Base-by-base conservation (phyloP, 2,329 filamentous ascomycete genomes). In the Dothistroma septosporum region DNA sequence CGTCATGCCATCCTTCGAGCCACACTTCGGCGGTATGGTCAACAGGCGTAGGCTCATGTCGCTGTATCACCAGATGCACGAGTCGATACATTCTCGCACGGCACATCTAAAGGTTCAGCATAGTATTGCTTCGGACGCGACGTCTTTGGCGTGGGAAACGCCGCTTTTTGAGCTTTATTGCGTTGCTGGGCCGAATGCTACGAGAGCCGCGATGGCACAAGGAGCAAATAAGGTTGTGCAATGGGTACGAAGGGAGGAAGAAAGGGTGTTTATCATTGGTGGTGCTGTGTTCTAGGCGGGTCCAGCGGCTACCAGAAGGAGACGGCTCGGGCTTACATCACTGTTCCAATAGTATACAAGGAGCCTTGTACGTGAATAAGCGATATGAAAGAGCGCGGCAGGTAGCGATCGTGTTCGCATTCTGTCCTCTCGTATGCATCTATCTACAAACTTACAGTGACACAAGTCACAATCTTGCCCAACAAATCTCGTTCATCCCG, bases 151-250 rank as follows among this genome's bases (percentile, higher is more conserved):
- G 2, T 99, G 94, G 94, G 85, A 90, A 52, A 97, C 93, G 4
- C 90, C 92, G 0, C 77, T 89, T 1, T 97, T 97, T 71, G 94
- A 99, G 74, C 85, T 99, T 62, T 99, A 97, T 77, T 95, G 91
- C 70, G 87, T 99, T n/a, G 91, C 92, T 19, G 90, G 90, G 0
- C 89, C 90, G 2, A 87, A 77, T 22, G 82, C 82, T 24, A 80
- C 79, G 55, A 76, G 85, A 47, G 82, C 82, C 58, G 85, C 86
- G 11, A 81, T 99, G 69, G 90, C 91, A 10, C 89, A 93, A 73
- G 91, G 89, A 11, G 93, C 92, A 35, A 96, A 94, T 73, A 88
- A 89, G 76, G 86, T 99, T 54, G 87, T 95, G 6, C 90, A 94
- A 72, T 99, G 93, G 92, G 88, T 93, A 1, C 88, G 90, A 72